A percentile compares a stretch with the other conserved stretches of the same genome.
These are phyloP conservation scores for Breynia disticha DNA, from an alignment of 441 rosid species.

Conservation along the genomic window DNA sequence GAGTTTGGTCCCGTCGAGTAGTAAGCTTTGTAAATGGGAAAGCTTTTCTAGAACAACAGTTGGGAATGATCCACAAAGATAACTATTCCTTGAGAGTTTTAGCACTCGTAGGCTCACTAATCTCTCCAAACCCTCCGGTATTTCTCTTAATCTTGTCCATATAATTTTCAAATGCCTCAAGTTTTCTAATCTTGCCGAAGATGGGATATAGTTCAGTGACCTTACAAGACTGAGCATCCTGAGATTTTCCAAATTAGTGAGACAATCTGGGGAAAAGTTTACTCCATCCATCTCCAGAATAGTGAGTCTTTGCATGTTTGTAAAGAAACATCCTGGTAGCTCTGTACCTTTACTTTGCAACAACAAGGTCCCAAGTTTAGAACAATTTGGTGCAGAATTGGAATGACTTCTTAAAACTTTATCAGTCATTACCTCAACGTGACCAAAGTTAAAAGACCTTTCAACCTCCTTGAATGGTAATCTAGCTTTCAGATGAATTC, in stretches of 20 bases:
- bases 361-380: constrained; percentile 8
- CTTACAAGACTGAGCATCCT: background rate
- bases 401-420: background rate
- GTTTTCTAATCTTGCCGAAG: background rate
- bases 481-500: background rate
- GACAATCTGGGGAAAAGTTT: background rate
- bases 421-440: constrained; percentile 11
- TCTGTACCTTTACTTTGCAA: background rate
- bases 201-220: background rate
- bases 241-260: background rate
- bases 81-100: background rate
- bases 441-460: constrained; percentile 11
- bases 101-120: background rate
- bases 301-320: background rate
- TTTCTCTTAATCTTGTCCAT: background rate
- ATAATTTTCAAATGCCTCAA: background rate
- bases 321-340: background rate
- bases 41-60: background rate
- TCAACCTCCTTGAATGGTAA: constrained; percentile 10
- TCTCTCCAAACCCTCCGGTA: background rate
- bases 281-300: background rate
- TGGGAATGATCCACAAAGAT: background rate
- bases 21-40: background rate
- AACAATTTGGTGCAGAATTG: constrained; percentile 2
- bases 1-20: background rate